Conservation (phyloP, 2,329 filamentous ascomycete species). For the Fusarium gaditjirri region DNA sequence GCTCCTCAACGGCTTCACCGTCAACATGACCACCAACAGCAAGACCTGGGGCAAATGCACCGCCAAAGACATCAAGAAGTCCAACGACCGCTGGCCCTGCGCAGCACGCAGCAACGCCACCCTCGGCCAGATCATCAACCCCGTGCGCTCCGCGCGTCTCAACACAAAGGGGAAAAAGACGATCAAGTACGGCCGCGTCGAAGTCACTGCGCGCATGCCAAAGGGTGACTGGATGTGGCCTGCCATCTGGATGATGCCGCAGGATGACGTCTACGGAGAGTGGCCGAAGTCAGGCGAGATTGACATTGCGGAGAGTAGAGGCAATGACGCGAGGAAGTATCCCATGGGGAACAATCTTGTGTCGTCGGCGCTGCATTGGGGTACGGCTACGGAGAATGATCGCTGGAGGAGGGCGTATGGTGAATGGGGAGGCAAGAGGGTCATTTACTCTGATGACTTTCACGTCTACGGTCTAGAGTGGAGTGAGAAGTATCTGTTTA, state of each 20-base stretch:
- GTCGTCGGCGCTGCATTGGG: slow-evolving; percentile 59
- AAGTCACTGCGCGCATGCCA: slow-evolving; percentile 64
- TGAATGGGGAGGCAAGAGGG: slow-evolving; percentile 46
- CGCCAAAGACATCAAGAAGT: slow-evolving; percentile 30
- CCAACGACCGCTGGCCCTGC: slow-evolving; percentile 45
- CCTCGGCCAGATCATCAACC: slow-evolving; percentile 57
- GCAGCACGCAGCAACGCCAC: slow-evolving; percentile 56
- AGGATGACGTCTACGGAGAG: slow-evolving; percentile 57
- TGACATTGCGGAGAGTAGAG: slow-evolving; percentile 62
- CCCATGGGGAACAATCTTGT: slow-evolving; percentile 51
- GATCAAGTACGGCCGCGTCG: slow-evolving; percentile 62
- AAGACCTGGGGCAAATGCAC: slow-evolving; percentile 51
- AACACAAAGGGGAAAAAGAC: slow-evolving; percentile 57
- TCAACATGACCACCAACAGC: slow-evolving; percentile 57
- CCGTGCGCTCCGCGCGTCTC: slow-evolving; percentile 58
- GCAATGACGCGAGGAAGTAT: slow-evolving; percentile 54
- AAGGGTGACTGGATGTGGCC: slow-evolving; percentile 67
- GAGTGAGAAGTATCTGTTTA: slow-evolving; percentile 62
- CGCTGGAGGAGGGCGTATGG: slow-evolving; percentile 47
- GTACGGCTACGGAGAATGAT: slow-evolving; percentile 42
- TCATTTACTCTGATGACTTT: slow-evolving; percentile 53
- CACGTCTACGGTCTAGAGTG: slow-evolving; percentile 64
- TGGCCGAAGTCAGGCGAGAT: slow-evolving; percentile 66
- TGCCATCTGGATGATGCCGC: slow-evolving; percentile 58
- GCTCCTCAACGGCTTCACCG: slow-evolving; percentile 50